phyloP scores from a whole-genome alignment of 768 basidiomycete species.

The Auricularia heimuer region DNA sequence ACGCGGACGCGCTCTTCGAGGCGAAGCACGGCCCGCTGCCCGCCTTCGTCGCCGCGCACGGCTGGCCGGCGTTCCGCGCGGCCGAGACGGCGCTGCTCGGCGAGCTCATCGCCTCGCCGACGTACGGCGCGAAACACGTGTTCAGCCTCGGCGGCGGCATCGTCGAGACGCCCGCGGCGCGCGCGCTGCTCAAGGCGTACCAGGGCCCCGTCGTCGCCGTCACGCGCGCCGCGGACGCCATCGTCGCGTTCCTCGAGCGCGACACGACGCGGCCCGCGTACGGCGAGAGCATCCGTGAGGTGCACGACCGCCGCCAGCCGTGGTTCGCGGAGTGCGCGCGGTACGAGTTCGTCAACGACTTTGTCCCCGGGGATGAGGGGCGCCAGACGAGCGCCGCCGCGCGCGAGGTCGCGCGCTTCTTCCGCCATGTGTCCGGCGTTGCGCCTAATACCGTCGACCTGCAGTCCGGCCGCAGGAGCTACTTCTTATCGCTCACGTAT shows the following conservation, averaged over 20 bases:
- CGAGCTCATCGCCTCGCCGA: constrained; percentile 42
- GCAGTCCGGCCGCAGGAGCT: constrained; percentile 48
- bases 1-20: constrained; percentile 77
- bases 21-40: constrained; percentile 52
- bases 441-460: constrained; percentile 57
- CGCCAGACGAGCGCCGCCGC: constrained; percentile 15
- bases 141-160: constrained; percentile 92
- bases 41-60: constrained; percentile 68
- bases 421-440: constrained; percentile 73
- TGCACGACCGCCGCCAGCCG: constrained; percentile 71
- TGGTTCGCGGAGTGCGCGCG: constrained; percentile 80
- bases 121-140: constrained; percentile 51
- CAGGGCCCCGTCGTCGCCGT: constrained; percentile 77
- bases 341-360: constrained; percentile 69
- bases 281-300: constrained; percentile 76
- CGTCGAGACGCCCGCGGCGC: constrained; percentile 72
- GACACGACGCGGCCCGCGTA: constrained; percentile 81
- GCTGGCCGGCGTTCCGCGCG: constrained; percentile 84
- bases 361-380: constrained; percentile 24
- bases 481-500: constrained; percentile 89
- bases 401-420: constrained; percentile 60
- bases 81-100: constrained; percentile 64
- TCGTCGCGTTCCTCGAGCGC: constrained; percentile 67
- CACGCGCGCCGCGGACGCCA: constrained; percentile 66
- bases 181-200: constrained; percentile 63